phyloP scores from a whole-genome alignment of 371 early-diverging fungal genomes.

The Zychaea mexicana region DNA sequence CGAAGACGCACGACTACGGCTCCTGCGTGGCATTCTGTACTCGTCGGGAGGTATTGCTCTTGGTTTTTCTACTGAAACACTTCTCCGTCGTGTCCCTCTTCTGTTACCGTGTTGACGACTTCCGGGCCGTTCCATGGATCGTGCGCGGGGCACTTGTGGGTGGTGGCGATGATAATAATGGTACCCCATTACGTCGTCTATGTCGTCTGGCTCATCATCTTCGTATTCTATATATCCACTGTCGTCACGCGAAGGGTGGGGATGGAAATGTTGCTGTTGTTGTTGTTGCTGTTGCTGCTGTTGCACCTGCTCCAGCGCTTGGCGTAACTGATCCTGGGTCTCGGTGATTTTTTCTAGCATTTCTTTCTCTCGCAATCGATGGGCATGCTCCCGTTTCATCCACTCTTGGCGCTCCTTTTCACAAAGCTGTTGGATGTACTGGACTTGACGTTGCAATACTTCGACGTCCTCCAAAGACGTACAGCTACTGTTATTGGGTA shows the following conservation, averaged over 20 bases:
- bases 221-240: conserved; percentile 7
- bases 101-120: not conserved
- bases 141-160: not conserved
- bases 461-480: conserved; percentile 8
- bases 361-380: conserved; percentile 14
- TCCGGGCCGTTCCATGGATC: not conserved
- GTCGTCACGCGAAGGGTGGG: conserved; percentile 1
- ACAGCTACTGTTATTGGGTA: not conserved
- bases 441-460: conserved; percentile 18
- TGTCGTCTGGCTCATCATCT: not conserved
- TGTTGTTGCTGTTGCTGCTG: not conserved
- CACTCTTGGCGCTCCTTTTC: conserved; percentile 19
- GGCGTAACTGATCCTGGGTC: conserved; percentile 21
- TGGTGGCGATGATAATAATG: not conserved
- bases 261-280: not conserved
- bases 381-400: conserved; percentile 20
- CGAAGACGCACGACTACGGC: not conserved
- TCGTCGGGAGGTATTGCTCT: not conserved
- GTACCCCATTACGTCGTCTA: not conserved
- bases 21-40: not conserved
- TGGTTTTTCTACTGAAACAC: not conserved
- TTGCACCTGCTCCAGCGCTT: conserved; percentile 14
- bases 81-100: not conserved
- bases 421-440: conserved; percentile 17
- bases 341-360: conserved; percentile 25